Base-by-base conservation (phyloP, 345 rosid species). In the Camelina hispida region DNA sequence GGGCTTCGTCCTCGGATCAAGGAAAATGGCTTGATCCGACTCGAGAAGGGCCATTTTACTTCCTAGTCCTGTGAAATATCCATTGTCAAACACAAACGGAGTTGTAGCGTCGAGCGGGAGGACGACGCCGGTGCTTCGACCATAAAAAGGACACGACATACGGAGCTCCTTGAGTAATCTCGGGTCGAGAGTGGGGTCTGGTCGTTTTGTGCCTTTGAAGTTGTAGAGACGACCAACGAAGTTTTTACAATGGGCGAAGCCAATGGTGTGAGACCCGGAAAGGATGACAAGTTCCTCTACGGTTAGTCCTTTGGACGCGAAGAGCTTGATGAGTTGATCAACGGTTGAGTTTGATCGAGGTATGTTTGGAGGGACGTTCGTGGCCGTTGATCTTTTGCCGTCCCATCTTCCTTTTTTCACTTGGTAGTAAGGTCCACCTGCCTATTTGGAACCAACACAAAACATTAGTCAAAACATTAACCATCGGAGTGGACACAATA, bases 381-480 rank as follows among this genome's bases (percentile, higher is more conserved):
- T 38, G 11, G 97, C 93, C 85, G 64, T 79, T 75, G 95, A 93
- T 80, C 80, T 62, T 77, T 69, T 84, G 0, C 95, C 93, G 68
- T 93, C 96, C 89, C 91, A 86, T 72, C 93, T 86, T 18, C 98
- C 97, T 62, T 90, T 86, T 82, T 81, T 87, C 66, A 93, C 98
- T 73, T 78, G 86, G 81, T 90, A 93, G 46, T 88, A 85, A 14
- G 98, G 95, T 6, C 96, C 98, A 30, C 96, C 96, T 7, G 89
- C 84, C 72, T 66, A 55, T 16, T 64, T 11, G 30, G 23, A 35
- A 65, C 22, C 48, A 64, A 15, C 51, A 8, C 18, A 62, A 62
- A 23, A 23, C 59, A 60, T 6, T 28, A 54, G 56, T 65, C 56
- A 64, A 28, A 10, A 30, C 35, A n/a, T 32, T 9, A 16, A 48